Evolutionary conservation across 2,329 filamentous ascomycete genomes (phyloP).

Genomic region (Hypoxylon sp.): DNA sequence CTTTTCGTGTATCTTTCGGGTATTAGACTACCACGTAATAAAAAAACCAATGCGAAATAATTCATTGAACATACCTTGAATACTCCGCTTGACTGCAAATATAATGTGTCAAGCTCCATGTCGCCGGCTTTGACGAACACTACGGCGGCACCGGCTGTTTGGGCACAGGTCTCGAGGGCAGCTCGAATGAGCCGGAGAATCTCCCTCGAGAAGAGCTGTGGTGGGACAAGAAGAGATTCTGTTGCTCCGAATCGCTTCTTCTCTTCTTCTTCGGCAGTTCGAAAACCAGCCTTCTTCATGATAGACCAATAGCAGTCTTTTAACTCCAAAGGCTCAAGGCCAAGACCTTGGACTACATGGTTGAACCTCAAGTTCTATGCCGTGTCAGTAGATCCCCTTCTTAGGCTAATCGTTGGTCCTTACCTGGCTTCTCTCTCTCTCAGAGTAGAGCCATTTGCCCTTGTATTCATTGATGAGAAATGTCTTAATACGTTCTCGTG

Average conservation of each 20-base stretch:
- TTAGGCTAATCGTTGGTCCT: slow-evolving; percentile 1
- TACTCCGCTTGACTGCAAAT: background rate
- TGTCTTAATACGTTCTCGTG: slow-evolving; percentile 11
- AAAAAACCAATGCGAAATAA: background rate
- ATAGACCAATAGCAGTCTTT: slow-evolving; percentile 46
- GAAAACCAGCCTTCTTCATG: slow-evolving; percentile 29
- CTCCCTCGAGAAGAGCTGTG: slow-evolving; percentile 4
- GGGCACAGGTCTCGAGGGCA: slow-evolving; percentile 15
- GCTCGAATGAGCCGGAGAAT: slow-evolving; percentile 24
- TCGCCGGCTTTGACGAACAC: slow-evolving; percentile 22
- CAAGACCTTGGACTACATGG: slow-evolving; percentile 42
- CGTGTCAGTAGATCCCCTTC: slow-evolving; percentile 14
- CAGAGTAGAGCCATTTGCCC: slow-evolving; percentile 45
- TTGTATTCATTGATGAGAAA: slow-evolving; percentile 38
- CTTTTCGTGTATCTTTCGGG: slow-evolving; percentile 27
- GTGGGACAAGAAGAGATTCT: background rate
- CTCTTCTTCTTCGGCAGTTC: slow-evolving; percentile 45
- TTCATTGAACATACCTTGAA: slow-evolving; percentile 25
- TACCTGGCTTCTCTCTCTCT: slow-evolving; percentile 42
- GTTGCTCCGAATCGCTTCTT: slow-evolving; percentile 33
- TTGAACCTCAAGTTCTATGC: slow-evolving; percentile 38
- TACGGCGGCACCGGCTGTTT: background rate
- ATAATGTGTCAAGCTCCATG: slow-evolving; percentile 23
- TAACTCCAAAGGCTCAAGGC: slow-evolving; percentile 39
- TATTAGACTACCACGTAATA: background rate